These are phyloP conservation scores for Neonectria coccinea DNA, from an alignment of 2,329 filamentous ascomycete genomes.

Conservation along the genomic window DNA sequence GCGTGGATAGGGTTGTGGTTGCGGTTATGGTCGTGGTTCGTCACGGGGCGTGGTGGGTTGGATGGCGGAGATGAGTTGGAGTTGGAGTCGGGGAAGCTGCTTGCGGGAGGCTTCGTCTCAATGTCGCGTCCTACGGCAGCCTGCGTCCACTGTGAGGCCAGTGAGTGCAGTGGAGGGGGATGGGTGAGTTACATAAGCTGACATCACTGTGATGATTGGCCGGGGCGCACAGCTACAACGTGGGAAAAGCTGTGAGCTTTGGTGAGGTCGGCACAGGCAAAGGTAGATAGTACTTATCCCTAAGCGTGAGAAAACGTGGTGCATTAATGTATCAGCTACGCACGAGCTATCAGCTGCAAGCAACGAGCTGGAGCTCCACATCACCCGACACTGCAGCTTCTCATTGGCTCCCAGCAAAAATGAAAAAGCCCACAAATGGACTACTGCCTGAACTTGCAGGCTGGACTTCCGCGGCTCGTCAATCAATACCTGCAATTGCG, in stretches of 20 bases:
- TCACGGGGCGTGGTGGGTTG: constrained; percentile 7
- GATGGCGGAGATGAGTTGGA: constrained; percentile 35
- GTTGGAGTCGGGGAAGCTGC: constrained; percentile 21
- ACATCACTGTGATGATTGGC: constrained; percentile 47
- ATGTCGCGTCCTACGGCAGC: constrained; percentile 54
- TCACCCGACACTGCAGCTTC: not conserved
- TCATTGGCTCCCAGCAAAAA: constrained; percentile 13
- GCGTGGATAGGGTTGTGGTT: constrained; percentile 2
- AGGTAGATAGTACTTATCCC: not conserved
- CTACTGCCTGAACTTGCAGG: not conserved
- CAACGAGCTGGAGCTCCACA: constrained; percentile 12
- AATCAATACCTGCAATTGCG: constrained; percentile 18
- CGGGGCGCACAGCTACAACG: constrained; percentile 18
- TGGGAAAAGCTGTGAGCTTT: constrained; percentile 35
- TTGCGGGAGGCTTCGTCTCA: constrained; percentile 36
- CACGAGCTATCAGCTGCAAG: constrained; percentile 19
- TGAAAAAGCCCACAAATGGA: constrained; percentile 8
- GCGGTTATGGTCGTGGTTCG: constrained; percentile 2
- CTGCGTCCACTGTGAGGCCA: constrained; percentile 41
- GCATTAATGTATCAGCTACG: constrained; percentile 18
- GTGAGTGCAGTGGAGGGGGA: constrained; percentile 11
- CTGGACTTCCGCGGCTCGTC: constrained; percentile 4
- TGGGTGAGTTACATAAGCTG: constrained; percentile 47
- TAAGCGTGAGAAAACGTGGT: too few species aligned
- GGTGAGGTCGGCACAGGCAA: not conserved